These are phyloP conservation scores for Aleurites moluccanus DNA, from an alignment of 441 rosid species.

Conservation along the genomic window DNA sequence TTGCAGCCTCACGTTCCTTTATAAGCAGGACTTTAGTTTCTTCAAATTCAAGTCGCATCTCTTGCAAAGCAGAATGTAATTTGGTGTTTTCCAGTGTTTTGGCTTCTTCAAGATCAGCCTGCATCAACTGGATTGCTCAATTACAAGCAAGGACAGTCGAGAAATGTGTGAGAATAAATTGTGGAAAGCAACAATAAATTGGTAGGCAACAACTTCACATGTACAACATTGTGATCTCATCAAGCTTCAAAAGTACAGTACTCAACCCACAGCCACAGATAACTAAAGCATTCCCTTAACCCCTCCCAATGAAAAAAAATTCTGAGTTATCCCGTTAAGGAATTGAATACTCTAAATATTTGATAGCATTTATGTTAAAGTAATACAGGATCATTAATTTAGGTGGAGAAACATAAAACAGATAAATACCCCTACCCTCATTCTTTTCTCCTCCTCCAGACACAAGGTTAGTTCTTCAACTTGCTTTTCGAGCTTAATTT, in stretches of 20 bases:
- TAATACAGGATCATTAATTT: not conserved
- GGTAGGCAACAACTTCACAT: too few relatives aligned
- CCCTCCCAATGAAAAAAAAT: too few relatives aligned
- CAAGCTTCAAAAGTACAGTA: not conserved
- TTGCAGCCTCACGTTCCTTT: constrained; percentile 46
- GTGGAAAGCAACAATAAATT: not conserved
- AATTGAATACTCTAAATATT: not conserved
- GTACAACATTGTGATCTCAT: too few relatives aligned
- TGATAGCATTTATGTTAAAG: constrained; percentile 9
- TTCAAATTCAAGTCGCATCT: constrained; percentile 49
- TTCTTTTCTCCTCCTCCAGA: constrained; percentile 74
- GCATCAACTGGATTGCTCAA: constrained; percentile 26
- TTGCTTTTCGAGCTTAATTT: constrained; percentile 77
- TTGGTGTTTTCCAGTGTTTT: constrained; percentile 71
- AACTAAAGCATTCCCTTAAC: not conserved
- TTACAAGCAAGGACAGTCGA: constrained; percentile 17
- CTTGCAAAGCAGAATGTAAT: constrained; percentile 67
- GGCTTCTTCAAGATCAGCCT: constrained; percentile 70
- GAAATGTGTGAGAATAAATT: not conserved
- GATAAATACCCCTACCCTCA: constrained; percentile 52
- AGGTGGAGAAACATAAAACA: constrained; percentile 3
- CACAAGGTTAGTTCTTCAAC: constrained; percentile 84
- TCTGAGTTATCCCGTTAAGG: not conserved
- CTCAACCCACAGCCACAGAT: not conserved
- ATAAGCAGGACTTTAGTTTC: constrained; percentile 47